Evolutionary conservation across 257 asterid genomes (phyloP).

Genomic region (Cruciata laevipes): DNA sequence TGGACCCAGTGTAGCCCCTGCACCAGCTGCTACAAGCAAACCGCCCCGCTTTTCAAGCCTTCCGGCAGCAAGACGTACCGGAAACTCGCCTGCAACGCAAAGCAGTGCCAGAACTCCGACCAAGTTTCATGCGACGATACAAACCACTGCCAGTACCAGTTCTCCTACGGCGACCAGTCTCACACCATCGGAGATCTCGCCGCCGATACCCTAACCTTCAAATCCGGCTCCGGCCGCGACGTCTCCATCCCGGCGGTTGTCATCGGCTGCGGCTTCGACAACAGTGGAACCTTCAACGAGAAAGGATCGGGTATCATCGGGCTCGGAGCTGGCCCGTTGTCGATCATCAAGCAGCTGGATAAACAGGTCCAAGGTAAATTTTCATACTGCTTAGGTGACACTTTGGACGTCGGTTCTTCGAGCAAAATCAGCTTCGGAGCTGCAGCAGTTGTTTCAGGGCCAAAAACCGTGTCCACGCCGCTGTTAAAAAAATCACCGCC

Average conservation of each 20-base stretch:
- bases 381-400: background rate
- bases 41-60: slow-evolving; percentile 41
- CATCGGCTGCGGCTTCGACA: slow-evolving; percentile 54
- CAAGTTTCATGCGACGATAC: slow-evolving; percentile 2
- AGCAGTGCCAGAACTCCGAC: slow-evolving; percentile 17
- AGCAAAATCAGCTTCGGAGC: background rate
- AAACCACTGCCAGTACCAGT: slow-evolving; percentile 27
- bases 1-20: slow-evolving; percentile 68
- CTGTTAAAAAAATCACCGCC: background rate
- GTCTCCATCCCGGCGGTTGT: slow-evolving; percentile 24
- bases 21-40: slow-evolving; percentile 36
- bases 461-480: background rate
- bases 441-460: background rate
- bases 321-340: slow-evolving; percentile 41
- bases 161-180: slow-evolving; percentile 34
- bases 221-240: slow-evolving; percentile 5
- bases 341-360: slow-evolving; percentile 38
- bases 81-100: slow-evolving; percentile 23
- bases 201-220: slow-evolving; percentile 37
- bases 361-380: background rate
- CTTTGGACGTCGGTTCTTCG: background rate
- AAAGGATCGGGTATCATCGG: slow-evolving; percentile 47
- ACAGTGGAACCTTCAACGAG: slow-evolving; percentile 32
- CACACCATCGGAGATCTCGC: slow-evolving; percentile 34
- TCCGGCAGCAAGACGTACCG: slow-evolving; percentile 18